Base-by-base conservation (phyloP, 2,329 filamentous ascomycete species). In the Epichloe gansuensis region DNA sequence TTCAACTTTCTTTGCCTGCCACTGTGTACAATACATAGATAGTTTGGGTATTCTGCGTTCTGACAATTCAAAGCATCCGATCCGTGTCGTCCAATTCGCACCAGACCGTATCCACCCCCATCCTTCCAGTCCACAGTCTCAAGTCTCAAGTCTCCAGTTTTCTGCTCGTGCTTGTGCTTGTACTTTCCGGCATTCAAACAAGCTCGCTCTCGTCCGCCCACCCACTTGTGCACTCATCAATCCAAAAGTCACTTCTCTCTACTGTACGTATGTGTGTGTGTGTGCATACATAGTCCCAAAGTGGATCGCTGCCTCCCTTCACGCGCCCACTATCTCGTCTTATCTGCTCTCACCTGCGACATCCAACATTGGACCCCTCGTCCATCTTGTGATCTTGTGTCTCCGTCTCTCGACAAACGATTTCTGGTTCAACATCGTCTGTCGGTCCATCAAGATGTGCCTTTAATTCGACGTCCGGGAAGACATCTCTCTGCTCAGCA, bases 271-370 rank as follows among this genome's bases (percentile, higher is more conserved):
- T 21, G 17, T 21, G 2, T 21, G 17, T 21, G 17, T 21, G 17
- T 21, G 17, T 2, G 28, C 21, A 9, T 21, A 25, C 6, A n/a
- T 44, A 3, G 43, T 28, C 43, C 13, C 43, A 46, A 31, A 46
- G 43, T 46, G 43, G 43, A 46, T 46, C 43, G 43, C 21, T 28
- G 23, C 23, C 43, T 44, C 2, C 17, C 21, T 23, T 31, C 23
- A 46, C 28, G 44, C 31, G 31, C 31, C 31, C 31, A 15, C 34
- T 38, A 43, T 43, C 49, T 51, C 15, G 28, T 31, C 49, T 51
- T 51, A 51, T 51, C 49, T 51, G 41, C 42, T 41, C 15, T 51
- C 41, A n/a, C 12, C 41, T 17, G 39, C 31, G 12, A 51, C 41
- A 51, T 45, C 34, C 31, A 31, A 4, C 28, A 31, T 9, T 31